Evolutionary conservation across 2,329 filamentous ascomycete species (phyloP), one percentile per base, ranked within the genome.

Genomic region (Claviceps sp.): DNA sequence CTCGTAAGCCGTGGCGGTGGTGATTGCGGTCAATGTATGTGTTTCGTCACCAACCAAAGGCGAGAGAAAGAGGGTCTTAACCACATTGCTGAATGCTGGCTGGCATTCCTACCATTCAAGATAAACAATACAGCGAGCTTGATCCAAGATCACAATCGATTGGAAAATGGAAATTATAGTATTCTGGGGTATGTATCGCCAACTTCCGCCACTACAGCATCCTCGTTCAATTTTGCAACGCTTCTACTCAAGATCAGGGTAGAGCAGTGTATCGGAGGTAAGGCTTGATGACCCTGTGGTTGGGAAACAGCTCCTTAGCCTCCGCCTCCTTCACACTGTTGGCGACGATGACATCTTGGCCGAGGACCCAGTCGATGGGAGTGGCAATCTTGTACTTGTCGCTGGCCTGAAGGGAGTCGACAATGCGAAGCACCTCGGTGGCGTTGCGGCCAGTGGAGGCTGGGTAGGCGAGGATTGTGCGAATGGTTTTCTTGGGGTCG

Each of bases 331-430:
- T 85, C 66, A 95, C 81, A 55, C 75, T 76, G 46, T 89, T 88
- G 65, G 89, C 88, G 56, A 96, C 86, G 65, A 96, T 95, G 60
- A 95, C 90, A 66, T 96, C 89, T 63, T 95, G 85, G 51, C 89
- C 89, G 45, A 82, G 82, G 40, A 83, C 75, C 89, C 89, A 95
- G 76, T 95, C 86, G 70, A 95, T 90, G 48, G 89, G 89, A 52
- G 87, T 93, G 58, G 85, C 89, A 65, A 95, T 73, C 62, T 85
- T 85, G 78, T 91, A 82, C 79, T 88, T 89, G 73, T 95, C 90
- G 54, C 85, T 88, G 44, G 82, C 82, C 77, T 88, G 85, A 57
- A 89, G 79, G 52, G 84, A 86, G 74, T 89, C 85, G 67, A 89
- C 71, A 59, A 88, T 82, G 63, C 85, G 82, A 60, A 89, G 80